Evolutionary conservation across 202 grass and related monocot genomes (phyloP).

Genomic region (Zoysia matrella): DNA sequence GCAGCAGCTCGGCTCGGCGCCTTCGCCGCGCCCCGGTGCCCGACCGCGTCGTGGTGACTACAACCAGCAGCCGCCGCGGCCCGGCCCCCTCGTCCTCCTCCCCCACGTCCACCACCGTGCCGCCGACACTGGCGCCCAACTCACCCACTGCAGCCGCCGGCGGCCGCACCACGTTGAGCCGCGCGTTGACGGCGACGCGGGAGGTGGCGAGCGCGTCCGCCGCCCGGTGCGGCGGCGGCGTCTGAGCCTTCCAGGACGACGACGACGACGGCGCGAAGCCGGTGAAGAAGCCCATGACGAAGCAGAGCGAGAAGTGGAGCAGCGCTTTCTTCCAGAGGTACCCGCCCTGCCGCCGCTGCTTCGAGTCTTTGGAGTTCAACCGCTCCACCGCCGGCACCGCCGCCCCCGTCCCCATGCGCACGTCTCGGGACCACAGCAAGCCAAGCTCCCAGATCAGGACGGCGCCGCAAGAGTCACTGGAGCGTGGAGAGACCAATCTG

Average conservation of each 20-base stretch:
- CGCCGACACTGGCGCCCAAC: no score
- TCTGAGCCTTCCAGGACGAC: slow-evolving; percentile 49
- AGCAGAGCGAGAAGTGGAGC: slow-evolving; percentile 72
- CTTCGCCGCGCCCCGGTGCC: slow-evolving; percentile 41
- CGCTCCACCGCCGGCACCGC: slow-evolving; percentile 32
- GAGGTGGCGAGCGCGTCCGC: slow-evolving; percentile 36
- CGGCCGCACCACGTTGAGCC: slow-evolving; percentile 21
- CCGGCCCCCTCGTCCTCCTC: background rate
- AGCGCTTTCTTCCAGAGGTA: slow-evolving; percentile 90
- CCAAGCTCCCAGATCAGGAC: slow-evolving; percentile 34
- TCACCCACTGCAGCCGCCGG: background rate
- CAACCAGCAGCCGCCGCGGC: slow-evolving; percentile 60
- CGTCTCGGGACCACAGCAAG: background rate
- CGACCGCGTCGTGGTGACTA: slow-evolving; percentile 76
- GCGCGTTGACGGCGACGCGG: slow-evolving; percentile 35
- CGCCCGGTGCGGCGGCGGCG: slow-evolving; percentile 6
- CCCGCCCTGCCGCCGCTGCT: slow-evolving; percentile 65
- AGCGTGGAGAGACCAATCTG: background rate
- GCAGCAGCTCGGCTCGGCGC: slow-evolving; percentile 60
- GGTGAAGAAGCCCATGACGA: slow-evolving; percentile 59
- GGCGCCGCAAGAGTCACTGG: background rate
- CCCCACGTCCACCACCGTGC: no score
- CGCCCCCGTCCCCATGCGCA: slow-evolving; percentile 52
- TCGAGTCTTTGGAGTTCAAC: slow-evolving; percentile 33
- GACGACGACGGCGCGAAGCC: slow-evolving; percentile 85